Base-by-base conservation (phyloP, 2,329 filamentous ascomycete genomes). In the Nemania bipapillata region DNA sequence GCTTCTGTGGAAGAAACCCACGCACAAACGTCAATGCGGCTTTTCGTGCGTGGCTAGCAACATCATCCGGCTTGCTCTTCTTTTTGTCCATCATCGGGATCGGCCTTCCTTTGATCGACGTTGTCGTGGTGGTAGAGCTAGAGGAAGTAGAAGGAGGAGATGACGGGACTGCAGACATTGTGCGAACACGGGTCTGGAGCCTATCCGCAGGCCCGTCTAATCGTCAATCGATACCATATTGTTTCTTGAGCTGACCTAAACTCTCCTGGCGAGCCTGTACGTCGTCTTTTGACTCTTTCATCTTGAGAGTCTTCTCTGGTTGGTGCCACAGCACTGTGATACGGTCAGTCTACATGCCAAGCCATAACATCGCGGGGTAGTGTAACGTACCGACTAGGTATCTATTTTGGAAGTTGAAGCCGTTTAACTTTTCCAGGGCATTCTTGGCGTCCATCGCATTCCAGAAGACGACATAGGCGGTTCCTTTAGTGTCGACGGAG, bases 361-460 rank as follows among this genome's bases (percentile, higher is more conserved):
- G 17, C n/a, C 58, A 63, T 24, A 58, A 61, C 22, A 56, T 65
- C 55, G 37, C 54, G 62, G 40, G 53, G 40, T 54, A 42, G 63
- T 57, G 42, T 59, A 47, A 89, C 93, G 70, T 89, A 96, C 93
- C 94, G 79, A 99, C 96, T 77, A 99, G 92, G 84, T 99, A 99
- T 81, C 96, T 92, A 85, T 95, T 97, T 86, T 99, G 96, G 83
- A 99, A 99, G 86, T 99, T 99, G 90, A 97, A 99, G 81, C 96
- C 96, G 86, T 99, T 99, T 82, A 99, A 87, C 86, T 98, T 97
- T 86, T 99, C 96, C 87, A 96, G 98, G 79, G 96, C 96, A 84
- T 94, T 91, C 86, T 99, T 99, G 75, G 96, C 94, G 87, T 99
- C 96, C 88, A 96, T 92, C 76, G 98, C 95, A 87, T 99, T 96